These are phyloP conservation scores for Alternaria rosae DNA, from an alignment of 2,329 filamentous ascomycete genomes.

Conservation along the genomic window DNA sequence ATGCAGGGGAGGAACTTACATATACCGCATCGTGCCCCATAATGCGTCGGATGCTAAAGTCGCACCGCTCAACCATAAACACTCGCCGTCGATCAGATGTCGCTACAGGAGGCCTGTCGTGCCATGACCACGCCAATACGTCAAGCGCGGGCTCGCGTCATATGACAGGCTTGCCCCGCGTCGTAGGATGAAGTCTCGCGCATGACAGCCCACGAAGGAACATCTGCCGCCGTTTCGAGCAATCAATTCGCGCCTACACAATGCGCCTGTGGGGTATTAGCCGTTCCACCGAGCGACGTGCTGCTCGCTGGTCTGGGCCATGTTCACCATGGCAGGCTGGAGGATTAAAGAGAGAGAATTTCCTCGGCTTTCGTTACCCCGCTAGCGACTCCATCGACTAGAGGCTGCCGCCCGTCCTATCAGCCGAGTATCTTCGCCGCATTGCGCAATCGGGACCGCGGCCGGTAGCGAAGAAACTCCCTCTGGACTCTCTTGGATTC, in stretches of 20 bases:
- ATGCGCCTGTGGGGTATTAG: conserved; percentile 19
- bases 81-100: not conserved
- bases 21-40: not conserved
- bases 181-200: conserved; percentile 12
- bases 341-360: conserved; percentile 16
- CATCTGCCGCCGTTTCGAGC: conserved; percentile 16
- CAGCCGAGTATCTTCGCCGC: conserved; percentile 19
- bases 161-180: conserved; percentile 20
- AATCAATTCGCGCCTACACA: conserved; percentile 17
- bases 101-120: not conserved
- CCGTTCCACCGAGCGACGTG: conserved; percentile 21
- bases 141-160: conserved; percentile 13
- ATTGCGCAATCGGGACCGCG: conserved; percentile 32
- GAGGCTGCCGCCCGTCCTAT: conserved; percentile 13
- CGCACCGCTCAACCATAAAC: not conserved
- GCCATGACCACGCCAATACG: not conserved
- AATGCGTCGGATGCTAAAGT: not conserved
- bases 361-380: conserved; percentile 44
- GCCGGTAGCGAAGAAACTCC: conserved; percentile 31
- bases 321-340: conserved; percentile 15
- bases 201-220: conserved; percentile 14
- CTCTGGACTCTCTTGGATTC: conserved; percentile 17
- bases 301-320: conserved; percentile 18
- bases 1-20: conserved; percentile 5
- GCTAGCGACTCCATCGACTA: conserved; percentile 28